Percentiles rank a stretch among this genome's conserved stretches.
phyloP scores from a whole-genome alignment of 2,329 filamentous ascomycete genomes.

The Fusarium bactridioides region DNA sequence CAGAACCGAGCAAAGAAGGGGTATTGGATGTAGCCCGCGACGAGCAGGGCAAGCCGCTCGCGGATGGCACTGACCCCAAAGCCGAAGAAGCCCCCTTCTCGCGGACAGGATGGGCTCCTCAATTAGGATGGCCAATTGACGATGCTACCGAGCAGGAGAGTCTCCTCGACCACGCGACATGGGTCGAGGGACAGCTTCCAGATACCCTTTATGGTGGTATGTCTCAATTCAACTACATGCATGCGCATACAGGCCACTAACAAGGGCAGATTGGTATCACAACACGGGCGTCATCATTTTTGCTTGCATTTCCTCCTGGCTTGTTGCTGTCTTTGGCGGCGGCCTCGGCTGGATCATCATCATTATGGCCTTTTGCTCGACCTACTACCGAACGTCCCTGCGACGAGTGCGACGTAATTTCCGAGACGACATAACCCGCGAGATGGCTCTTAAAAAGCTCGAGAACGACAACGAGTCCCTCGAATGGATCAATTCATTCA shows the following conservation, averaged over 20 bases:
- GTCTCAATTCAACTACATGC: conserved; percentile 34
- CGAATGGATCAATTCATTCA: conserved; percentile 99
- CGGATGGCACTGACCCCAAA: conserved; percentile 60
- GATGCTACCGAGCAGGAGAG: conserved; percentile 67
- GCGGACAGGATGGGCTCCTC: conserved; percentile 85
- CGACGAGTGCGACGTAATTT: conserved; percentile 95
- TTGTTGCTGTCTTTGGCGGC: conserved; percentile 87
- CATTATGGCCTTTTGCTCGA: conserved; percentile 89
- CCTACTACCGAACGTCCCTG: conserved; percentile 96
- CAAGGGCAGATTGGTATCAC: conserved; percentile 88
- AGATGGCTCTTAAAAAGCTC: conserved; percentile 84
- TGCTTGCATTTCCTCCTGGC: conserved; percentile 88
- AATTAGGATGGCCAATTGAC: conserved; percentile 76
- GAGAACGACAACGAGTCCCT: conserved; percentile 92
- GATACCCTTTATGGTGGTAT: conserved; percentile 90
- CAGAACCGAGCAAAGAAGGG: conserved; percentile 74
- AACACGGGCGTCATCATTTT: conserved; percentile 95
- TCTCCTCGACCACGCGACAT: conserved; percentile 86
- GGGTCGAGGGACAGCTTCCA: conserved; percentile 82
- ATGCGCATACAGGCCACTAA: conserved; percentile 4
- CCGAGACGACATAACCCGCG: conserved; percentile 89
- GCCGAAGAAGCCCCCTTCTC: conserved; percentile 58
- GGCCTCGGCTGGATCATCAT: conserved; percentile 93
- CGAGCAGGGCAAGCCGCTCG: conserved; percentile 56
- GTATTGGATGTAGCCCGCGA: conserved; percentile 65